A percentile compares a stretch with the other conserved stretches of the same genome.
These are phyloP conservation scores for Xylaria polymorpha DNA, from an alignment of 2,329 filamentous ascomycete genomes.

Conservation along the genomic window DNA sequence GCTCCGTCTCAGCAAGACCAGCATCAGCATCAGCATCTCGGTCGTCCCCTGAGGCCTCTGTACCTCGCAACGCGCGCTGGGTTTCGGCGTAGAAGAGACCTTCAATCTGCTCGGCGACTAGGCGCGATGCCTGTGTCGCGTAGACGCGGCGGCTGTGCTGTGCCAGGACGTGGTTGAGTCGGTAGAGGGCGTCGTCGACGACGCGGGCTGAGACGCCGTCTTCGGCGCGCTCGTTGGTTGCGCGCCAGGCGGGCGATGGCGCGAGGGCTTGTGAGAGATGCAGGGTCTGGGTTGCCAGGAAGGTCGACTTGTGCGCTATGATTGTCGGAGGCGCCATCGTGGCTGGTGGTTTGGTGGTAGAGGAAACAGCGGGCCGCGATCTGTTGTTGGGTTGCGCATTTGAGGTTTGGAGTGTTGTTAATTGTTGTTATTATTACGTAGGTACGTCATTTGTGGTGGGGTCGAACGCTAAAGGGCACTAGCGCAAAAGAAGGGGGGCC, in stretches of 20 bases:
- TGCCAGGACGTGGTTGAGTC: conserved; percentile 70
- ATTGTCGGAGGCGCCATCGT: conserved; percentile 63
- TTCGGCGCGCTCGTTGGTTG: conserved; percentile 57
- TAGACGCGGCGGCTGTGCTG: conserved; percentile 75
- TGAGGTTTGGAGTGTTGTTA: no score
- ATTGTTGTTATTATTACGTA: no score
- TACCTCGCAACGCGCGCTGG: conserved; percentile 51
- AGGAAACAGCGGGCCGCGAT: no score
- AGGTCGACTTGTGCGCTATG: conserved; percentile 71
- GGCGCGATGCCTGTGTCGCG: conserved; percentile 74
- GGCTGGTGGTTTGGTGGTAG: neutral
- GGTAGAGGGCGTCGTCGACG: conserved; percentile 67
- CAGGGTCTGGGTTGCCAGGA: conserved; percentile 71
- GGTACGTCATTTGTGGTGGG: no score
- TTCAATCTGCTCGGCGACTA: conserved; percentile 80
- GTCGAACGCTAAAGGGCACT: no score
- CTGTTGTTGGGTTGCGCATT: no score
- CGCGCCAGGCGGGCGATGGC: conserved; percentile 66
- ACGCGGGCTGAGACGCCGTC: conserved; percentile 58
- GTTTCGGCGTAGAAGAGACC: conserved; percentile 67
- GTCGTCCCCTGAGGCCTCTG: conserved; percentile 47
- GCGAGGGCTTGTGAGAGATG: conserved; percentile 69
- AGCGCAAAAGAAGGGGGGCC: no score
- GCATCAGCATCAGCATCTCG: conserved; percentile 53
- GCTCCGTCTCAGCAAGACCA: conserved; percentile 50